phyloP scores from a whole-genome alignment of 2,329 filamentous ascomycete species.

The Whalleya microplaca region DNA sequence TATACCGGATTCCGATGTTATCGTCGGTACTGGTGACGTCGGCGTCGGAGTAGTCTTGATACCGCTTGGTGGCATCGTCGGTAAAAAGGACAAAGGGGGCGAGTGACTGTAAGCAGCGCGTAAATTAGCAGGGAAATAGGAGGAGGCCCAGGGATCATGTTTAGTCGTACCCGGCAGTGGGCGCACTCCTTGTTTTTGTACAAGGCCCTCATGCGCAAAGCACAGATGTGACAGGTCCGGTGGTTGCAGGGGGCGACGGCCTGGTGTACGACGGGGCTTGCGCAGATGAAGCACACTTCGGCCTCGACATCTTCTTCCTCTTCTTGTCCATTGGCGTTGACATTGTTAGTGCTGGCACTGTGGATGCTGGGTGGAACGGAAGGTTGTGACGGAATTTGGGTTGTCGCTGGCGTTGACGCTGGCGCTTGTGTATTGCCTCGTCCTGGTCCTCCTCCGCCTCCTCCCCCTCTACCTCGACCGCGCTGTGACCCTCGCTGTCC shows the following conservation, averaged over 20 bases:
- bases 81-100: conserved; percentile 89
- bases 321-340: conserved; percentile 20
- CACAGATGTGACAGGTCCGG: conserved; percentile 94
- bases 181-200: conserved; percentile 97
- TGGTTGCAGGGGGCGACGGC: conserved; percentile 95
- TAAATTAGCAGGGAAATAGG: conserved; percentile 3
- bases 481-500: conserved; percentile 42
- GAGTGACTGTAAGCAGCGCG: conserved; percentile 49
- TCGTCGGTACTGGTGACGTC: conserved; percentile 81
- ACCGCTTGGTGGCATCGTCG: conserved; percentile 79
- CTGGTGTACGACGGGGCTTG: conserved; percentile 84
- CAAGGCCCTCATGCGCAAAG: conserved; percentile 84
- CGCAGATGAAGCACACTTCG: conserved; percentile 97
- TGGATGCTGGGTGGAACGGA: conserved; percentile 7
- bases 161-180: conserved; percentile 78
- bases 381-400: conserved; percentile 9
- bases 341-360: conserved; percentile 19
- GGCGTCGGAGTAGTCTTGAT: conserved; percentile 74
- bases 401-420: not conserved
- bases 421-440: conserved; percentile 33
- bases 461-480: conserved; percentile 40
- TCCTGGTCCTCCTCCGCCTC: conserved; percentile 41
- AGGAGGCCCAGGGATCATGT: not conserved
- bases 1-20: conserved; percentile 89
- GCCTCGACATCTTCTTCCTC: conserved; percentile 65